Percentiles rank a stretch among this genome's conserved stretches.
These are phyloP conservation scores for Nosema muscidifuracis DNA, from an alignment of 371 early-diverging fungal species.

Conservation along the genomic window DNA sequence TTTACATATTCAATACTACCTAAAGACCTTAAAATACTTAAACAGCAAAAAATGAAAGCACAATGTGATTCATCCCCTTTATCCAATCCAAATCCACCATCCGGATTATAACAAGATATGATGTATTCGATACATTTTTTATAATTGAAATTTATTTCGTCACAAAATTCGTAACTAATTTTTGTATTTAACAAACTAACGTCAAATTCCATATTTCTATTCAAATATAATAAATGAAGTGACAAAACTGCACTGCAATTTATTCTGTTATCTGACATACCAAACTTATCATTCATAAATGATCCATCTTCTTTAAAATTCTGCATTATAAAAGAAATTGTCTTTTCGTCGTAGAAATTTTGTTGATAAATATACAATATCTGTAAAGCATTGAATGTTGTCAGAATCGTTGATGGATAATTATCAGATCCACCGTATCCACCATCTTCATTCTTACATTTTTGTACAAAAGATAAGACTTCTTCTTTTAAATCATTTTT, in stretches of 20 bases:
- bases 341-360: slow-evolving; percentile 68
- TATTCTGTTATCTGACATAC: slow-evolving; percentile 86
- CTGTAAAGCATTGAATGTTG: slow-evolving; percentile 85
- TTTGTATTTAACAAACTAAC: not conserved
- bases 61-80: slow-evolving; percentile 89
- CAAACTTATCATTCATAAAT: slow-evolving; percentile 79
- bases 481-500: slow-evolving; percentile 4
- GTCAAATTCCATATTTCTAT: slow-evolving; percentile 55
- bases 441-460: slow-evolving; percentile 64
- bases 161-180: slow-evolving; percentile 14
- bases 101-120: slow-evolving; percentile 74
- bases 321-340: slow-evolving; percentile 64
- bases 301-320: slow-evolving; percentile 69
- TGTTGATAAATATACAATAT: slow-evolving; percentile 74
- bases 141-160: slow-evolving; percentile 66
- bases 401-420: slow-evolving; percentile 81
- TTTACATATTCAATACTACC: slow-evolving; percentile 70
- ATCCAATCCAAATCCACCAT: slow-evolving; percentile 85
- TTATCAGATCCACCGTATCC: slow-evolving; percentile 79
- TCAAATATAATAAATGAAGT: slow-evolving; percentile 67
- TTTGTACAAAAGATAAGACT: slow-evolving; percentile 32
- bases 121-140: slow-evolving; percentile 71
- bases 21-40: slow-evolving; percentile 74
- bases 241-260: slow-evolving; percentile 73
- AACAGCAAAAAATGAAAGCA: slow-evolving; percentile 76